Evolutionary conservation across 352 stramenopile genomes (phyloP).

Genomic region (Hyaloperonospora brassicae): DNA sequence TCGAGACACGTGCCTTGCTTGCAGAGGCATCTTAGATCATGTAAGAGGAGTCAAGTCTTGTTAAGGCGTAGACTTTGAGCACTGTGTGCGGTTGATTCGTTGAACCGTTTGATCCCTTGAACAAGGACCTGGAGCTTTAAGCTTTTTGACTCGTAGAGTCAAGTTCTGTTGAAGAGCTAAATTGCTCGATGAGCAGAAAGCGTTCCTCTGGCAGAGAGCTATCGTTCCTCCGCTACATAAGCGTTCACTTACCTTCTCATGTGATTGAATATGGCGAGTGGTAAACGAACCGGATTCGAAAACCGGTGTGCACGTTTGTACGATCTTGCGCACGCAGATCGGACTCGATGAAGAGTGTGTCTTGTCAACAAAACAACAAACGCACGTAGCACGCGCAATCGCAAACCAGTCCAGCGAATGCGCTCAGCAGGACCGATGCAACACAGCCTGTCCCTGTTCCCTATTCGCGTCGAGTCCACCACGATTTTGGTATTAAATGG

Average conservation of each 20-base stretch:
- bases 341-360: conserved; percentile 61
- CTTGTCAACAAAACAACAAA: conserved; percentile 76
- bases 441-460: conserved; percentile 89
- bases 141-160: too few relatives aligned
- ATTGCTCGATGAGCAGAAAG: too few relatives aligned
- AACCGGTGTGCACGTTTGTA: conserved; percentile 88
- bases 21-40: too few relatives aligned
- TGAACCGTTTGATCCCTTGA: too few relatives aligned
- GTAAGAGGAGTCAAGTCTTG: too few relatives aligned
- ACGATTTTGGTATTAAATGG: conserved; percentile 88
- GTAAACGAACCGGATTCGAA: conserved; percentile 91
- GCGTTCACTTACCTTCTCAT: conserved; percentile 86
- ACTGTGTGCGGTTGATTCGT: too few relatives aligned
- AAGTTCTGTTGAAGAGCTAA: too few relatives aligned
- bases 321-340: conserved; percentile 88
- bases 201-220: too few relatives aligned
- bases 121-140: too few relatives aligned
- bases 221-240: too few relatives aligned
- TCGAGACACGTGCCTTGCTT: too few relatives aligned
- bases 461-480: conserved; percentile 90
- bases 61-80: too few relatives aligned
- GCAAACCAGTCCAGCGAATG: neutral
- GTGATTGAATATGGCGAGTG: conserved; percentile 73
- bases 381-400: neutral
- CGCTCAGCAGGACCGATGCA: neutral